Base-by-base conservation (phyloP, 495 filamentous ascomycete species). In the Lichina pygmaea region DNA sequence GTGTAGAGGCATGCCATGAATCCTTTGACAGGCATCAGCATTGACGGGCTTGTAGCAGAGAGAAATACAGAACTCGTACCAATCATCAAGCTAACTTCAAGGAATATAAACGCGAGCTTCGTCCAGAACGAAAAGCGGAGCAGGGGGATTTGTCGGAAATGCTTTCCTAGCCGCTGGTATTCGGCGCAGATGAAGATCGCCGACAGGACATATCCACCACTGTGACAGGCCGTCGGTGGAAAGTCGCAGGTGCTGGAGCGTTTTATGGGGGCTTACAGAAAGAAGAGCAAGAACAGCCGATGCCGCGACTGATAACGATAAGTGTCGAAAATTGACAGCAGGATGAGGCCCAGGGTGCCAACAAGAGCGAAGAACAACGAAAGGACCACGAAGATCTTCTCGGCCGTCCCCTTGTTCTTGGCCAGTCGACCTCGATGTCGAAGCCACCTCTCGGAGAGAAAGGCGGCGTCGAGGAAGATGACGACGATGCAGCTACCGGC, bases 241-340 rank as follows among this genome's bases (percentile, higher is more conserved):
- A 13, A 10, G 44, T 9, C 11, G 2, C 43, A 31, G n/a, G 42
- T 24, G 16, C 7, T 42, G 44, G 12, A 11, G 32, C 16, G 31
- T 13, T 2, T 24, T 31, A 31, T 46, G 17, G 44, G 43, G 33
- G 55, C 54, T 33, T 53, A 60, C 57, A 62, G 55, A n/a, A 68
- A 54, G 38, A 95, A 57, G 2, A 72, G 59, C 43, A 95, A 61
- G 58, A 93, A 93, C 7, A 75, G 61, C 51, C 81, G 65, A 57
- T 97, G 89, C 38, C 79, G 52, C 9, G 53, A 51, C 0, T 66
- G 66, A 54, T 95, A 68, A 33, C 62, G 60, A 1, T 63, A 49
- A 0, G 83, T 91, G 59, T 97, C 84, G 57, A 93, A 94, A 46
- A 86, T 70, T 34, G 75, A 74, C 9, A 97, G 65, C 3, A 84